Evolutionary conservation across 345 rosid species (phyloP).

Genomic region (Linum lewisii): DNA sequence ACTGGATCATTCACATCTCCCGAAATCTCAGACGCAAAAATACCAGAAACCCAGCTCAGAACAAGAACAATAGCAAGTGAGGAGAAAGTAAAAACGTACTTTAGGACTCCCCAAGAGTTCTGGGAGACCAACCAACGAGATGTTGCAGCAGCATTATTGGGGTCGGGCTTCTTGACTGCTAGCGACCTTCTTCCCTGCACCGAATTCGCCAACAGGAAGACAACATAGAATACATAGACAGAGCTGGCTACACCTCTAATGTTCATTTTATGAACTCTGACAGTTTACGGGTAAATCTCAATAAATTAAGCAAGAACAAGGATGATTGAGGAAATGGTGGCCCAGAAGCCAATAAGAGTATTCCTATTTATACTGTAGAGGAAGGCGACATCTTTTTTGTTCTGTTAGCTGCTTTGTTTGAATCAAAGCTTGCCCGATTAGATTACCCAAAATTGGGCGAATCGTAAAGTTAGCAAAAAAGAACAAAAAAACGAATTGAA

Average conservation of each 20-base stretch:
- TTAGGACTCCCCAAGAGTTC: constrained; percentile 78
- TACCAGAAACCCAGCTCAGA: not conserved
- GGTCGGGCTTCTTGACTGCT: constrained; percentile 41
- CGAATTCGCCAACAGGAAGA: not conserved
- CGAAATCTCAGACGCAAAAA: constrained; percentile 4
- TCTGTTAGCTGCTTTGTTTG: too few relatives aligned
- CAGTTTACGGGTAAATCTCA: too few relatives aligned
- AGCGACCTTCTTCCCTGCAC: not conserved
- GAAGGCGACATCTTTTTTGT: not conserved
- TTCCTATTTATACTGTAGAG: not conserved
- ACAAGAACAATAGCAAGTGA: not conserved
- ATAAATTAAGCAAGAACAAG: too few relatives aligned
- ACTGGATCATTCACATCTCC: too few relatives aligned
- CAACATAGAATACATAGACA: not conserved
- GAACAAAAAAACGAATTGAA: not conserved
- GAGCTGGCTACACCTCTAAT: not conserved
- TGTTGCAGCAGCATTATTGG: constrained; percentile 37
- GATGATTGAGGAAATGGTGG: not conserved
- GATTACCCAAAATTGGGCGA: not conserved
- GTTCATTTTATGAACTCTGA: not conserved
- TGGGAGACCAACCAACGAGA: constrained; percentile 89
- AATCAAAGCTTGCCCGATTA: not conserved
- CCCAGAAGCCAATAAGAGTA: not conserved
- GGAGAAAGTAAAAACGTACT: constrained; percentile 22
- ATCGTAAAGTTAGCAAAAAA: not conserved